Base-by-base conservation (phyloP, 2,329 filamentous ascomycete genomes). In the Colletotrichum liaoningense region DNA sequence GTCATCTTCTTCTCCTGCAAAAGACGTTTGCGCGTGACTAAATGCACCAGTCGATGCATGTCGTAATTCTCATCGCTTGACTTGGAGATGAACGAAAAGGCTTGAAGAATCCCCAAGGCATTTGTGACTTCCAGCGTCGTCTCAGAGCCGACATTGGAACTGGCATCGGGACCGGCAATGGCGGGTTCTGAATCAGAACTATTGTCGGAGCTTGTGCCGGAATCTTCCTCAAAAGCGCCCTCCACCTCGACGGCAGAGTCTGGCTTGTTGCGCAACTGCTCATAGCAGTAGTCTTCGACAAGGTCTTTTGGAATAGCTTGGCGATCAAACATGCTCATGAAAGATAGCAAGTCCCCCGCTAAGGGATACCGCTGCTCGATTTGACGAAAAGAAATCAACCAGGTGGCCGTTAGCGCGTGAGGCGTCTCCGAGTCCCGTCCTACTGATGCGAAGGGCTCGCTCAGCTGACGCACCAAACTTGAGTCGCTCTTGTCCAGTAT, bases 251-350 rank as follows among this genome's bases (percentile, higher is more conserved):
- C 22, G 22, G 2, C 22, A 22, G 22, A 22, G 22, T 22, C 22
- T 22, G 22, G 2, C 22, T 22, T 22, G 1, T 22, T 22, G 2
- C 22, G 22, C 22, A 22, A 2, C 22, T 22, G 22, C 22, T 22
- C 22, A 22, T 22, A 22, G 22, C 22, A 22, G 22, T 22, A 22
- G 22, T 1, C 22, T 22, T 22, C 22, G 22, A 2, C 22, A 22
- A 22, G 68, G 16, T 49, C 74, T 33, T 81, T 79, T 0, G 83
- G 82, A 28, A 87, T 86, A 8, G 80, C 82, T 5, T 78, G 78
- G 8, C 52, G 38, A 3, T 81, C 74, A 0, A 84, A 83, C 66
- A 85, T 83, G 76, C 85, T 86, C 81, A 87, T 83, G 7, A 88
- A 79, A 0, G 80, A 83, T 1, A 83, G 63, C 2, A 81, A 77